Conservation (phyloP, 2,329 filamentous ascomycete genomes). For the Tympanopsis confertula region DNA sequence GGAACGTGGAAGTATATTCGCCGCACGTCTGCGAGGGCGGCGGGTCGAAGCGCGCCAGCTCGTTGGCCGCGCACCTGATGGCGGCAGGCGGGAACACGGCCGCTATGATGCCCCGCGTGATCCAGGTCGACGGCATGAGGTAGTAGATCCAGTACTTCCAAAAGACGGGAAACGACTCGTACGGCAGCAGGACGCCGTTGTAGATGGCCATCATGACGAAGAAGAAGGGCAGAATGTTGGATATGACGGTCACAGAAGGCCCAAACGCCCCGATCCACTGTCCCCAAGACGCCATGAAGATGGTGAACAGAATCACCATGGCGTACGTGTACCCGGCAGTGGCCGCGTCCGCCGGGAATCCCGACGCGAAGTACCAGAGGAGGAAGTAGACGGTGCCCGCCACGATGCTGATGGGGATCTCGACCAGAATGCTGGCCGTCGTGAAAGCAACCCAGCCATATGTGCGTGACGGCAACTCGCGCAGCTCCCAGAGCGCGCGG, state of each 20-base stretch:
- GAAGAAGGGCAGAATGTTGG: constrained; percentile 68
- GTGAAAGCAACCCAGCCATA: constrained; percentile 70
- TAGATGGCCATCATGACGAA: constrained; percentile 68
- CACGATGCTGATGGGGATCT: constrained; percentile 60
- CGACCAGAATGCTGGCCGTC: constrained; percentile 60
- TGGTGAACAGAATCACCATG: constrained; percentile 67
- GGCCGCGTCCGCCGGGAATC: constrained; percentile 52
- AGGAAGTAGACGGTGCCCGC: constrained; percentile 57
- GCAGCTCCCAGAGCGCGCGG: constrained; percentile 59
- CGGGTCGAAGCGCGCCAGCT: constrained; percentile 39
- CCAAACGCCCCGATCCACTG: constrained; percentile 80
- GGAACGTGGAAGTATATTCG: constrained; percentile 43
- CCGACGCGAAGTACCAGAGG: constrained; percentile 67
- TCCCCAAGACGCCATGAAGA: constrained; percentile 66
- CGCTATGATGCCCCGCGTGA: constrained; percentile 59
- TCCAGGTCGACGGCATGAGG: constrained; percentile 58
- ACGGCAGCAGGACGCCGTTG: constrained; percentile 67
- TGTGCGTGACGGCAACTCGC: constrained; percentile 63
- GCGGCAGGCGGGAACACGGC: constrained; percentile 35
- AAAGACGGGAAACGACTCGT: constrained; percentile 51
- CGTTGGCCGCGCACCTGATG: constrained; percentile 32
- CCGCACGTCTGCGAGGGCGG: constrained; percentile 40
- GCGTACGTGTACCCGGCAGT: constrained; percentile 66
- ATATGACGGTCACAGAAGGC: constrained; percentile 66
- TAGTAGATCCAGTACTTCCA: constrained; percentile 66